Base-by-base conservation (phyloP, 495 filamentous ascomycete species). In the Penicillium macrosclerotiorum region DNA sequence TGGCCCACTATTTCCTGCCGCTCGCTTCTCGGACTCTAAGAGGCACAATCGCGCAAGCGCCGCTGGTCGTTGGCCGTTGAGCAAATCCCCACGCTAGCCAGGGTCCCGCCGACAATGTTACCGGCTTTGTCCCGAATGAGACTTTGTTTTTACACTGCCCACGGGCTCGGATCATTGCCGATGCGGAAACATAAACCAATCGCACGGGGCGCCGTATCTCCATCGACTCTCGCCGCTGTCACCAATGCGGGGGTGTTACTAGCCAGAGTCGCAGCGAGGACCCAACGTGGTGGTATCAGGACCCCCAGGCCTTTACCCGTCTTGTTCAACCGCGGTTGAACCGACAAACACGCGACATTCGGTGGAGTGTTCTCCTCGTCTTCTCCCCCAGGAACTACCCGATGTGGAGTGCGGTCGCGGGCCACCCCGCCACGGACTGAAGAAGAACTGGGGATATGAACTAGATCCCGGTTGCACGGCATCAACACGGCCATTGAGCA, bases 221-320 rank as follows among this genome's bases (percentile, higher is more conserved):
- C 19, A 5, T 37, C 36, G 36, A 22, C 36, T 38, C 36, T 38
- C 36, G 36, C 36, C n/a, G n/a, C n/a, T n/a, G n/a, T 38, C 22
- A 52, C 8, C 27, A 14, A 23, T 8, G 30, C 35, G 39, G 43
- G 23, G 36, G 37, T 35, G 45, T 57, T 54, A 38, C 50, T 12
- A 26, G 42, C n/a, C 26, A 44, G 46, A 43, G 54, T 57, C 25
- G 38, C 33, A 57, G 11, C 33, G 38, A 11, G 33, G 20, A 14
- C 22, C 31, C 27, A 8, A 13, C 31, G 25, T 37, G 9, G 44
- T 43, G 35, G 44, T 47, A 44, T 36, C 35, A 26, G 43, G 6
- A 2, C 2, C 12, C 36, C 20, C 36, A n/a, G n/a, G n/a, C n/a
- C n/a, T n/a, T n/a, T n/a, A n/a, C 24, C 29, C 26, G 8, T 8